Evolutionary conservation across 2,329 filamentous ascomycete species (phyloP).

Genomic region (Pseudogymnoascus sp.): DNA sequence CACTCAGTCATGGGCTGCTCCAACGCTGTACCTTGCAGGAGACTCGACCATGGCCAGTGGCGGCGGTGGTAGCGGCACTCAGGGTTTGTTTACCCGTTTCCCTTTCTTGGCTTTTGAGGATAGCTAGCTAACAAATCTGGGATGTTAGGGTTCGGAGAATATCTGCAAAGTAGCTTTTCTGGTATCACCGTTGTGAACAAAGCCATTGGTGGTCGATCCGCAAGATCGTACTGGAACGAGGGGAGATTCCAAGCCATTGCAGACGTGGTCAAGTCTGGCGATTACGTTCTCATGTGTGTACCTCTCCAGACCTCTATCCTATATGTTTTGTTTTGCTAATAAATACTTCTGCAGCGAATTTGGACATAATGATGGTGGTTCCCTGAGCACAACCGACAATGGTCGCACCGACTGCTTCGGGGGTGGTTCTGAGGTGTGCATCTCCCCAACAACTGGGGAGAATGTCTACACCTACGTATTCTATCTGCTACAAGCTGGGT

Average conservation of each 20-base stretch:
- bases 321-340: constrained; percentile 47
- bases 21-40: constrained; percentile 49
- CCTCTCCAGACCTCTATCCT: background rate
- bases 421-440: constrained; percentile 10
- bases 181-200: constrained; percentile 50
- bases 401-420: constrained; percentile 48
- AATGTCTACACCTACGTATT: constrained; percentile 12
- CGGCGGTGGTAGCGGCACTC: constrained; percentile 36
- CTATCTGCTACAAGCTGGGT: constrained; percentile 11
- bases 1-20: constrained; percentile 17
- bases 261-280: constrained; percentile 38
- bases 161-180: constrained; percentile 44
- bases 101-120: background rate
- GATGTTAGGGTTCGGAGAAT: constrained; percentile 53
- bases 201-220: constrained; percentile 58
- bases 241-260: constrained; percentile 54
- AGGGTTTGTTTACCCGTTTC: constrained; percentile 28
- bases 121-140: constrained; percentile 11
- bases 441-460: constrained; percentile 11
- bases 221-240: constrained; percentile 59
- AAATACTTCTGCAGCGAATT: constrained; percentile 46
- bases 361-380: constrained; percentile 60
- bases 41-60: constrained; percentile 54
- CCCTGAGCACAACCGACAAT: constrained; percentile 47
- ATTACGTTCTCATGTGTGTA: constrained; percentile 53